Evolutionary conservation across 1,284 basidiomycete genomes (phyloP), one percentile per base, ranked within the genome.

Genomic region (Austroboletus niveus): DNA sequence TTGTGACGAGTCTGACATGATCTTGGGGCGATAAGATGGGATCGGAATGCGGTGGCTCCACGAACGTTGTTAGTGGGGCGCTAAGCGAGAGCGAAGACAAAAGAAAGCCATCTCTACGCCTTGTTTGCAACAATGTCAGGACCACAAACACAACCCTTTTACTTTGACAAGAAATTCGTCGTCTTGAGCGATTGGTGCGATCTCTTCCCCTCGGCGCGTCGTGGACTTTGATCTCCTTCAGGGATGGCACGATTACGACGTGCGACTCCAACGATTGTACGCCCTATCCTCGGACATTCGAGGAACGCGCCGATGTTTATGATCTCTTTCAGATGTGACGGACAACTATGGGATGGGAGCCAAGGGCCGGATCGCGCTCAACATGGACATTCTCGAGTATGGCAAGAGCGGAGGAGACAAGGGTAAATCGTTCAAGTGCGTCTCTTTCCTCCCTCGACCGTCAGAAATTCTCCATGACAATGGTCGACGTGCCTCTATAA

Each of bases 201-300:
- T 34, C 14, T 39, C 8, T 39, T 14, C 35, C 35, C 7, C 35
- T 1, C 7, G 35, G 7, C 35, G 7, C 35, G n/a, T 36, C 14
- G 35, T 36, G 14, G 7, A 36, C n/a, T 36, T 2, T 9, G n/a
- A 14, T 9, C 20, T 39, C 14, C 42, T 47, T n/a, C 66, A 90
- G 87, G 92, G 93, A 94, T 73, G 93, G 92, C 62, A 96, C 92
- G 22, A 95, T 95, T 71, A 95, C 92, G 8, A 92, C 83, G 45
- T 81, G 80, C 61, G 92, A 96, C 71, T 92, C 89, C 20, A 96
- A 96, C 71, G 94, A 96, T 65, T 93, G 89, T 90, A 66, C 59
- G 85, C 31, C 14, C 24, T 20, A 6, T 38, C 27, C 34, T 42
- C 43, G 22, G 22, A 24, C 22, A 24, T 24, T 24, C n/a, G 48